Evolutionary conservation across 2,329 filamentous ascomycete genomes (phyloP), one percentile per base, ranked within the genome.

Genomic region (Stachybotrys elegans): DNA sequence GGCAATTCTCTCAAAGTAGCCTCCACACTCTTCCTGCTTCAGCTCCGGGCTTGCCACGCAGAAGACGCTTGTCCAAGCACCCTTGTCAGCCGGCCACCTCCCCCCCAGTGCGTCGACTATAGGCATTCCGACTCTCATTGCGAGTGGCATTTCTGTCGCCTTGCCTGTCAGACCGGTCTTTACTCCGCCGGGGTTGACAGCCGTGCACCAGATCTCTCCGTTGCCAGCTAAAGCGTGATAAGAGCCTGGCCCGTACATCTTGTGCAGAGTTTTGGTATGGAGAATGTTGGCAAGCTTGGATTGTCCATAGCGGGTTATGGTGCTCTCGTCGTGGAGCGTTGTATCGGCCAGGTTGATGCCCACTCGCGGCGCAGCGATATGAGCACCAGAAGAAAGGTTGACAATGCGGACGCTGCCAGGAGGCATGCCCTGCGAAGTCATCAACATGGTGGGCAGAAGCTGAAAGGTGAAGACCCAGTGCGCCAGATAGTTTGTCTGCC

Each of bases 401-500:
- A 54, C 52, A 0, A 54, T 48, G 2, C 52, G 48, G 0, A 53
- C 52, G 4, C 21, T 40, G 0, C 52, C 51, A 1, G 44, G 13
- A 2, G 49, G 45, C 5, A 40, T 11, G 0, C 22, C 14, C 17
- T 40, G 49, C 6, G 52, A 40, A 8, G 52, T 54, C 2, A 34
- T 16, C 1, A 46, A 31, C 52, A 54, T 48, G 2, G 53, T 7
- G n/a, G 51, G 50, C 2, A 54, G 14, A 1, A 31, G 35, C 3
- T 37, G 43, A 25, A 13, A 20, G 3, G 40, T 37, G 14, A 41
- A 16, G 7, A 35, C 7, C 31, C 31, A 35, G n/a, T 35, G 31
- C 12, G 40, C 40, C 13, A 69, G 56, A 52, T 69, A 66, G 49
- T 69, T 69, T 22, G 62, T 67, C 52, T 67, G 46, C 34, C 40